A percentile compares a stretch with the other conserved stretches of the same genome.
Conservation (phyloP, 768 basidiomycete species). For the Tricholomella constricta region DNA sequence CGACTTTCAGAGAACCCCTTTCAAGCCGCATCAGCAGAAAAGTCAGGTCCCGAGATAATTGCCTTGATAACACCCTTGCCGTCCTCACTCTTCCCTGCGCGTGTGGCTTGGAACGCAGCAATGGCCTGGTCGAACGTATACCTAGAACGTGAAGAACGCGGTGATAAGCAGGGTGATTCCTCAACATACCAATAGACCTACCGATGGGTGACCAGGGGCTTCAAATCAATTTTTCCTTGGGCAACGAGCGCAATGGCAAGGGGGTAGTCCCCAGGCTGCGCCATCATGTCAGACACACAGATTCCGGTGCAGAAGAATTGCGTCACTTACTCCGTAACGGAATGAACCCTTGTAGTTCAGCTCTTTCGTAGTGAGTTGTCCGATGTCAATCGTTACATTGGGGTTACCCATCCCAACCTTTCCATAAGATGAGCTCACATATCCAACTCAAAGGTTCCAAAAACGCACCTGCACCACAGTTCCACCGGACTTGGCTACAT, state of each 20-base stretch:
- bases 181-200: conserved; percentile 26
- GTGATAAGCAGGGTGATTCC: not conserved
- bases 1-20: not conserved
- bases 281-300: conserved; percentile 1
- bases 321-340: conserved; percentile 75
- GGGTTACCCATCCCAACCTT: conserved; percentile 88
- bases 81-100: conserved; percentile 78
- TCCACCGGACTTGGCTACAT: conserved; percentile 75
- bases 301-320: not conserved
- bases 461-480: conserved; percentile 63
- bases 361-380: conserved; percentile 73
- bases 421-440: not conserved
- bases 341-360: conserved; percentile 87
- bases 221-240: conserved; percentile 81
- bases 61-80: conserved; percentile 89
- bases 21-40: conserved; percentile 39
- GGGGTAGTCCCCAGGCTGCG: conserved; percentile 80
- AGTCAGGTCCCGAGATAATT: conserved; percentile 82
- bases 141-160: conserved; percentile 42
- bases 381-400: conserved; percentile 74
- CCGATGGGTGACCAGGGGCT: conserved; percentile 88
- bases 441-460: not conserved
- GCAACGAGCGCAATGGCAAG: conserved; percentile 84
- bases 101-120: conserved; percentile 81
- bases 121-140: conserved; percentile 78